These are phyloP conservation scores for Russula foetens DNA, from an alignment of 768 basidiomycete species.

Conservation along the genomic window DNA sequence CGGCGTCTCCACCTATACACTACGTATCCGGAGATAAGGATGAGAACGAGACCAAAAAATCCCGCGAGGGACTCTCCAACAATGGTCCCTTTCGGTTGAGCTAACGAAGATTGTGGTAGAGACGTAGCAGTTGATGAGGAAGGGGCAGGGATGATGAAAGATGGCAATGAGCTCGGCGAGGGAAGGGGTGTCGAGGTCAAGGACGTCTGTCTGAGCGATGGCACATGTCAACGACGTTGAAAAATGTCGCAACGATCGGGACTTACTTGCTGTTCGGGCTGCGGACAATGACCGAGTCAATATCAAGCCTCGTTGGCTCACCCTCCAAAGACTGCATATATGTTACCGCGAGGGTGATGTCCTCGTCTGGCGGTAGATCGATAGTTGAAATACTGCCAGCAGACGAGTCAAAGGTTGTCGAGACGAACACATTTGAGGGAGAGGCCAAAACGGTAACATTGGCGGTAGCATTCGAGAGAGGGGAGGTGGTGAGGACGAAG, in stretches of 20 bases:
- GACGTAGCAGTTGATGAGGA: neutral
- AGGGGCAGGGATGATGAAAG: constrained; percentile 17
- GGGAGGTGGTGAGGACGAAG: constrained; percentile 16
- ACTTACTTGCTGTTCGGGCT: constrained; percentile 4
- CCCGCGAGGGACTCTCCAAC: constrained; percentile 20
- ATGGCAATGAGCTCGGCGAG: constrained; percentile 16
- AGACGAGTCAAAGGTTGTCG: constrained; percentile 15
- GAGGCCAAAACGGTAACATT: constrained; percentile 20
- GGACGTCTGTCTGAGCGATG: constrained; percentile 3
- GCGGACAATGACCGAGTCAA: constrained; percentile 15
- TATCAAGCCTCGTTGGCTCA: constrained; percentile 17
- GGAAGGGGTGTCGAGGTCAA: constrained; percentile 12
- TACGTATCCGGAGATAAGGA: constrained; percentile 2
- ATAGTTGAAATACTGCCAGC: constrained; percentile 15
- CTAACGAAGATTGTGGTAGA: constrained; percentile 6
- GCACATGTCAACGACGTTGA: neutral
- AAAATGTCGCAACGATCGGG: neutral
- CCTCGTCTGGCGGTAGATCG: constrained; percentile 16
- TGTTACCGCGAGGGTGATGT: constrained; percentile 18
- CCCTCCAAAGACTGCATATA: constrained; percentile 11
- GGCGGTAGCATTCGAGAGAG: constrained; percentile 19
- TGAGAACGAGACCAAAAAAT: constrained; percentile 20
- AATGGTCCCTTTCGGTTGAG: constrained; percentile 20
- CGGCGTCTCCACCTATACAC: constrained; percentile 4
- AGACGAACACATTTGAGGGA: constrained; percentile 17